phyloP scores from a whole-genome alignment of 805 yeast genomes.

The Helenozyma rhizophorensis region DNA sequence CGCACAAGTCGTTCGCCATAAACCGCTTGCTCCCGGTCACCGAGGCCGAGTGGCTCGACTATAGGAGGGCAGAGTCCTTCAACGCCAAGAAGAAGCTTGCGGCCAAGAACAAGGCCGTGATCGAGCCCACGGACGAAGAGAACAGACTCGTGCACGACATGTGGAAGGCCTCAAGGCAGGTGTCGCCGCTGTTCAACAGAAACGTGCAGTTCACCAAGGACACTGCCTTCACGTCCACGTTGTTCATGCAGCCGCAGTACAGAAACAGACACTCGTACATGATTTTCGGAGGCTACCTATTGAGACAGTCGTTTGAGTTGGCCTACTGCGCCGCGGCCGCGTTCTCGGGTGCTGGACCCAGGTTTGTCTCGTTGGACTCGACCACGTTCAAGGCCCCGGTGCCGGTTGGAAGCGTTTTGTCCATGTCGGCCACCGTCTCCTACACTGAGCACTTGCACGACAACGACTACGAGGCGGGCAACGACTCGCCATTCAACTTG shows the following conservation, averaged over 20 bases:
- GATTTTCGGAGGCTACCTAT: conserved; percentile 92
- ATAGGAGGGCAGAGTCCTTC: conserved; percentile 83
- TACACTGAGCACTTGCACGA: conserved; percentile 78
- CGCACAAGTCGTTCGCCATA: conserved; percentile 86
- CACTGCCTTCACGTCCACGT: conserved; percentile 67
- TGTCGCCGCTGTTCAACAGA: conserved; percentile 11
- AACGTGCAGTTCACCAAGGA: conserved; percentile 65
- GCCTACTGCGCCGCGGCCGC: conserved; percentile 93
- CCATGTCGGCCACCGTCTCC: conserved; percentile 75
- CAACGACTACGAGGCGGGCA: conserved; percentile 17
- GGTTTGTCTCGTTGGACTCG: conserved; percentile 85
- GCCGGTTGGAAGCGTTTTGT: conserved; percentile 89
- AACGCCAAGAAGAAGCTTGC: conserved; percentile 80
- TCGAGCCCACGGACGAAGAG: conserved; percentile 66
- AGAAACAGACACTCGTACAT: conserved; percentile 91
- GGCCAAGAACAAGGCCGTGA: conserved; percentile 59
- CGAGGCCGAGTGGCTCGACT: conserved; percentile 77
- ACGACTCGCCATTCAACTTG: conserved; percentile 39
- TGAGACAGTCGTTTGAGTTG: conserved; percentile 89
- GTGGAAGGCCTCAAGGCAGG: conserved; percentile 46
- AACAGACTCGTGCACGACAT: conserved; percentile 69
- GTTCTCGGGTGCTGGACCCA: conserved; percentile 77
- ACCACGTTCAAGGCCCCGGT: conserved; percentile 93
- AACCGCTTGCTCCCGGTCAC: conserved; percentile 73
- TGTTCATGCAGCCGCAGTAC: conserved; percentile 95